Conservation (phyloP, 352 stramenopile genomes). For the Globisporangium splendens region DNA sequence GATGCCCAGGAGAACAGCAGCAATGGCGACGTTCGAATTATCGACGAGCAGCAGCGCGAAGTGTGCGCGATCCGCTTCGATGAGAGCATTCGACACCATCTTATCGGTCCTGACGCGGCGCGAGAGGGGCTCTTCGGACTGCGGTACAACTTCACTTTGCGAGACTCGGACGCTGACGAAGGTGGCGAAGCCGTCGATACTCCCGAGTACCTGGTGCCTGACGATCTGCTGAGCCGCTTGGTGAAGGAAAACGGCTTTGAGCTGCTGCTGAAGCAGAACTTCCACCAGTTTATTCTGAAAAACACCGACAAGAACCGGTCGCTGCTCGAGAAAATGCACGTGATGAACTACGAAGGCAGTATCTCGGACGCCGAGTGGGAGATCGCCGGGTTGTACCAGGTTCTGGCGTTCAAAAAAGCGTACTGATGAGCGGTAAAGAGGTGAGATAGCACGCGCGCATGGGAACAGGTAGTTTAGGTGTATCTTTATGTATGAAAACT, state of each 20-base stretch:
- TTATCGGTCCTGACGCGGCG: constrained; percentile 35
- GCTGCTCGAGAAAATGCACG: constrained; percentile 84
- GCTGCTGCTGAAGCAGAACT: constrained; percentile 80
- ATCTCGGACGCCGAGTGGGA: constrained; percentile 87
- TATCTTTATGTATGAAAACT: constrained; percentile 2
- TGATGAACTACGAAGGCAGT: constrained; percentile 81
- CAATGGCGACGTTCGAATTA: constrained; percentile 47
- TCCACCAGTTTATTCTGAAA: constrained; percentile 78
- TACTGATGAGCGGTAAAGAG: constrained; percentile 34
- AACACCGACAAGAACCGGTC: constrained; percentile 67
- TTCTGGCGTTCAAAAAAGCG: constrained; percentile 83
- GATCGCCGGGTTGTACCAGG: constrained; percentile 82
- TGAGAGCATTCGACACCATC: constrained; percentile 37
- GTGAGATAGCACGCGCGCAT: not conserved
- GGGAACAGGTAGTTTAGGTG: constrained; percentile 9
- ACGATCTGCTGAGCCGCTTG: constrained; percentile 68
- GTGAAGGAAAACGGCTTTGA: constrained; percentile 78
- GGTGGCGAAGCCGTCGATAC: constrained; percentile 83
- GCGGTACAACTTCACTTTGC: constrained; percentile 89
- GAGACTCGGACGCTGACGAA: constrained; percentile 63
- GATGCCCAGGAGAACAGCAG: constrained; percentile 13
- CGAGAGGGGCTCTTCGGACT: constrained; percentile 71
- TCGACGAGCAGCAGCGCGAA: constrained; percentile 71
- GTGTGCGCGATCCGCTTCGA: constrained; percentile 81
- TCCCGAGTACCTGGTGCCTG: constrained; percentile 89